Percentiles rank a stretch among this genome's conserved stretches.
Conservation (phyloP, 2,329 filamentous ascomycete species). For the Aureobasidium leucospermi region DNA sequence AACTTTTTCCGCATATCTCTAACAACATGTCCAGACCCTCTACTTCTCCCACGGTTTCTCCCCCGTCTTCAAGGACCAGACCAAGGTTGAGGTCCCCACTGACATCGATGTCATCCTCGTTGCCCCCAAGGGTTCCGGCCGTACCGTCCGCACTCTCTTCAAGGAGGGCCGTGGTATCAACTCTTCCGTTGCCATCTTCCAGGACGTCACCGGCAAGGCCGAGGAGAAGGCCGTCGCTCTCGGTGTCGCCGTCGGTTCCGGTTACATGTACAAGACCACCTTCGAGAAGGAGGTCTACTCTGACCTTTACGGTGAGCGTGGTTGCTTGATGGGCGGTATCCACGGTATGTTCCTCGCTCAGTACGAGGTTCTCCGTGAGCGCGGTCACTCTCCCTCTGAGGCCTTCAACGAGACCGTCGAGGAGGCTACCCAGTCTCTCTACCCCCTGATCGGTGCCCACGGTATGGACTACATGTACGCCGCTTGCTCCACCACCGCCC, state of each 20-base stretch:
- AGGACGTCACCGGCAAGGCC: conserved; percentile 96
- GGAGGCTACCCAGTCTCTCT: conserved; percentile 96
- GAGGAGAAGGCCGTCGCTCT: conserved; percentile 97
- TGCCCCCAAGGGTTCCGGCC: conserved; percentile 97
- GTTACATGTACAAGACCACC: conserved; percentile 99
- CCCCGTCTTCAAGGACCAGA: conserved; percentile 98
- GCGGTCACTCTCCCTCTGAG: conserved; percentile 93
- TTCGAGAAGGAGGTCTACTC: conserved; percentile 99
- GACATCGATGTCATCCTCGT: conserved; percentile 99
- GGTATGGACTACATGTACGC: conserved; percentile 99
- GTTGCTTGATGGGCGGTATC: conserved; percentile 99
- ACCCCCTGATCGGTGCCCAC: conserved; percentile 93
- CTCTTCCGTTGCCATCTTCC: conserved; percentile 96
- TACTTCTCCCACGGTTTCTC: conserved; percentile 99
- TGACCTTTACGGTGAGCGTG: conserved; percentile 98
- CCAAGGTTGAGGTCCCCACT: conserved; percentile 92
- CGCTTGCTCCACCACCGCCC: conserved; percentile 96
- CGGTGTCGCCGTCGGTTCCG: conserved; percentile 92
- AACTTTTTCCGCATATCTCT: conserved; percentile 8
- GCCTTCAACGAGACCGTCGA: conserved; percentile 99
- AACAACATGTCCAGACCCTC: conserved; percentile 59
- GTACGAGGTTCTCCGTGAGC: conserved; percentile 99
- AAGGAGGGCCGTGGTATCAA: conserved; percentile 99
- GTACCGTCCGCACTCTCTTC: conserved; percentile 98
- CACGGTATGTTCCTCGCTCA: conserved; percentile 99